A percentile compares a stretch with the other conserved stretches of the same genome.
phyloP scores from a whole-genome alignment of 345 rosid genomes.

The Excoecaria agallocha region DNA sequence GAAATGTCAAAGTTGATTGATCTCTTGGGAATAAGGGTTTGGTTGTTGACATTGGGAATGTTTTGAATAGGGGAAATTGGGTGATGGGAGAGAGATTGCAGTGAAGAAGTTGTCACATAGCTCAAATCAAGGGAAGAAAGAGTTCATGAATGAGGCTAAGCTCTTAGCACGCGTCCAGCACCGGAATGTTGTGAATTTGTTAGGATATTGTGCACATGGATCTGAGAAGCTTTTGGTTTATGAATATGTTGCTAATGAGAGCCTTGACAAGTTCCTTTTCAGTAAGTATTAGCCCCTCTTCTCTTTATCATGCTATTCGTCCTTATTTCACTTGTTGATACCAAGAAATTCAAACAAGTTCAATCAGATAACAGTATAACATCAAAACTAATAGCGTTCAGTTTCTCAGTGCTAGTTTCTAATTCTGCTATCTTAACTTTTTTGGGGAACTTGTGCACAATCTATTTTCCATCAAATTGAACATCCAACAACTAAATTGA shows the following conservation, averaged over 20 bases:
- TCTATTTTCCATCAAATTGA: background rate
- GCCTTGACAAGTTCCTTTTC: conserved; percentile 93
- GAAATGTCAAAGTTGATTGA: background rate
- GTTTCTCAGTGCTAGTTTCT: background rate
- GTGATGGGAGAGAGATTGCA: conserved; percentile 92
- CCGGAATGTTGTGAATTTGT: conserved; percentile 81
- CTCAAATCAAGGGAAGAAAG: conserved; percentile 83
- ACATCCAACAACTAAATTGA: too few species aligned
- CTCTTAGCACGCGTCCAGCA: conserved; percentile 89
- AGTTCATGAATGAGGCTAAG: conserved; percentile 87
- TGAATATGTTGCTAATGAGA: conserved; percentile 75
- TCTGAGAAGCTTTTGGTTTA: conserved; percentile 85
- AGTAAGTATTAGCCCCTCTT: conserved; percentile 46
- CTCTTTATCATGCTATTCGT: background rate
- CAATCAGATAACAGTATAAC: background rate
- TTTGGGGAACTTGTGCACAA: background rate
- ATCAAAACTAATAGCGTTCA: background rate
- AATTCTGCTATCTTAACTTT: background rate
- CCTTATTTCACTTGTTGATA: conserved; percentile 5
- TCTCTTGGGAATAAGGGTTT: background rate
- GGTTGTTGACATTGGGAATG: conserved; percentile 7
- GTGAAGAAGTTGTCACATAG: conserved; percentile 80
- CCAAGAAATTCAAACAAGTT: background rate
- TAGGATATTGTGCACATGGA: conserved; percentile 86
- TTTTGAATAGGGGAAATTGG: conserved; percentile 63